Evolutionary conservation across 805 yeast species (phyloP), one percentile per base, ranked within the genome.

Genomic region (Isabelozyma gotoi): DNA sequence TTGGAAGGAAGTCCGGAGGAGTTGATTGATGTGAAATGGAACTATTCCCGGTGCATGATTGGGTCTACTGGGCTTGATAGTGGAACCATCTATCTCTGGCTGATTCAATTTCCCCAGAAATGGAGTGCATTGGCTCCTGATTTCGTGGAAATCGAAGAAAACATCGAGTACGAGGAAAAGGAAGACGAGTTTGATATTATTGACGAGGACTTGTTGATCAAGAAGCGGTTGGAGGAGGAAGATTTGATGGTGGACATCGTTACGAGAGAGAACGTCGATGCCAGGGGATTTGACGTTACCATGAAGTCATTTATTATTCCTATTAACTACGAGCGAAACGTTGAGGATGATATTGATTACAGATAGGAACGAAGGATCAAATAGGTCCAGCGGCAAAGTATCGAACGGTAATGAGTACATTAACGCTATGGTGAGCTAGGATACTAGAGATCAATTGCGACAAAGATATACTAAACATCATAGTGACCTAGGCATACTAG

Each of bases 121-220:
- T 91, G 98, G 98, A 85, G 95, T 62, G 96, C 97, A 1, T 70
- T 91, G 53, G 97, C 97, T 0, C 97, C 97, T 0, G 98, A 92
- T 62, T 91, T 92, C 60, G 96, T 86, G 38, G 97, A 91, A 62
- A 84, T 91, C 35, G 97, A 91, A 57, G 96, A 90, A 56, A 92
- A 90, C 57, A 84, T 88, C 7, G 89, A 86, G 45, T 91, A 92
- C 58, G 81, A 82, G 51, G 98, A 91, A 57, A 76, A 77, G 46
- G 98, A 91, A 62, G 96, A 90, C 59, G 98, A 91, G 63, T 91
- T 91, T 63, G 97, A 91, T 59, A 76, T 85, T 18, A 78, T 79
- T 8, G 85, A 80, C 40, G 90, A 84, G 41, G 87, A 81, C 41
- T 81, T 77, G 40, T 73, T 81, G 47, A 78, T 78, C 47, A 80